Evolutionary conservation across 345 rosid species (phyloP).

Genomic region (Linum lewisii): DNA sequence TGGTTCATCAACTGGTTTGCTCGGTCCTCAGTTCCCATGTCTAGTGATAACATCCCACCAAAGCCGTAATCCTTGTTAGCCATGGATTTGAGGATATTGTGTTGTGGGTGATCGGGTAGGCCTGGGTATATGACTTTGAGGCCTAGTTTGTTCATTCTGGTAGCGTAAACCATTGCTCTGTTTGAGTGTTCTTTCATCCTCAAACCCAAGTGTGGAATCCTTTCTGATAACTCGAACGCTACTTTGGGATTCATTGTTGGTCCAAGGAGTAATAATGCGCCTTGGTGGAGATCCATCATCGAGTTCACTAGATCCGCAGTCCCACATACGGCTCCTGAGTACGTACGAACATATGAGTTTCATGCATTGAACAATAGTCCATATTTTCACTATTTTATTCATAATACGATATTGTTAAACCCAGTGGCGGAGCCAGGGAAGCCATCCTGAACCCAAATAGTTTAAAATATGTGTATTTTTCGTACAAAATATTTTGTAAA

Average conservation of each 20-base stretch:
- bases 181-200: conserved; percentile 83
- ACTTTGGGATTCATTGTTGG: conserved; percentile 97
- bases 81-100: conserved; percentile 44
- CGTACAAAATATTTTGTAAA: too few species aligned
- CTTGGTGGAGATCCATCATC: conserved; percentile 92
- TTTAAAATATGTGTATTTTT: too few species aligned
- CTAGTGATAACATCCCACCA: conserved; percentile 74
- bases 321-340: conserved; percentile 79
- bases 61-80: conserved; percentile 68
- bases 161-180: conserved; percentile 59
- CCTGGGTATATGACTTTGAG: conserved; percentile 80
- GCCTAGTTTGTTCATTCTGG: conserved; percentile 58
- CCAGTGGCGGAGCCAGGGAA: too few species aligned
- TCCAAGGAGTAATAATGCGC: conserved; percentile 73
- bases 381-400: too few species aligned
- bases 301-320: conserved; percentile 68
- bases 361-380: too few species aligned
- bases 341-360: too few species aligned
- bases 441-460: too few species aligned
- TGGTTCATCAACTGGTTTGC: conserved; percentile 66
- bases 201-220: conserved; percentile 74
- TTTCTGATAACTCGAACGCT: conserved; percentile 74
- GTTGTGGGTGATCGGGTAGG: conserved; percentile 70
- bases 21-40: conserved; percentile 79
- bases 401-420: too few species aligned